phyloP scores from a whole-genome alignment of 495 filamentous ascomycete species.

The Geoglossum glabrum region DNA sequence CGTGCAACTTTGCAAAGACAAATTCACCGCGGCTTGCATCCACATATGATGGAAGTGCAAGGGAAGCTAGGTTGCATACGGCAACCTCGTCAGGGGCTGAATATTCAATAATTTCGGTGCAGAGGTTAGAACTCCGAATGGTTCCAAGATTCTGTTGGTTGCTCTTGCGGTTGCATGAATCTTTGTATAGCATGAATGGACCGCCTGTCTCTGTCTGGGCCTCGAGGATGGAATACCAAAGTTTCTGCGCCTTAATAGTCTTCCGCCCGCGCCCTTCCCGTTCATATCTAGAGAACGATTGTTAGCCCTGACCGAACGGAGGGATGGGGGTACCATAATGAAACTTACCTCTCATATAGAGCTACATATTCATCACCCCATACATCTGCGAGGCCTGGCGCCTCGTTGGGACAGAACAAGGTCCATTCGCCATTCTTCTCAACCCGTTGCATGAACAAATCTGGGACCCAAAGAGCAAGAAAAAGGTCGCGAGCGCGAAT shows the following conservation, averaged over 20 bases:
- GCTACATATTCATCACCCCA: conserved; percentile 95
- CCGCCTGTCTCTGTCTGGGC: conserved; percentile 97
- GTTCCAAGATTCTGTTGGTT: conserved; percentile 99
- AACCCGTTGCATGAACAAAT: conserved; percentile 98
- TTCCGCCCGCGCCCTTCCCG: conserved; percentile 70
- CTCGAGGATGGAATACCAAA: conserved; percentile 96
- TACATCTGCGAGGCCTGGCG: conserved; percentile 81
- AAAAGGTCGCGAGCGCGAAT: conserved; percentile 92
- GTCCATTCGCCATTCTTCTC: conserved; percentile 93
- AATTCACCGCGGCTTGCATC: conserved; percentile 63
- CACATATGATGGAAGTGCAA: conserved; percentile 77
- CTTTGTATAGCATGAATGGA: conserved; percentile 99
- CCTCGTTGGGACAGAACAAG: conserved; percentile 91
- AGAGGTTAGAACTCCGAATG: conserved; percentile 94
- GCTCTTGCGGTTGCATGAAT: conserved; percentile 93
- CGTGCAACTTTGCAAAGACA: conserved; percentile 88
- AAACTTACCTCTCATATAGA: conserved; percentile 53
- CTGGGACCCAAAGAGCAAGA: conserved; percentile 94
- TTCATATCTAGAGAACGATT: conserved; percentile 39
- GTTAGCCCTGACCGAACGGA: neutral
- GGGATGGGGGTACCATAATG: conserved; percentile 3
- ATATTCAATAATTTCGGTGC: conserved; percentile 97
- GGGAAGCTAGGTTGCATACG: conserved; percentile 91
- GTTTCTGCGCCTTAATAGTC: conserved; percentile 91
- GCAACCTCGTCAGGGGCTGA: conserved; percentile 92